Evolutionary conservation across 163 green algal genomes (phyloP), one percentile per base, ranked within the genome.

Genomic region (Scenedesmus sp.): DNA sequence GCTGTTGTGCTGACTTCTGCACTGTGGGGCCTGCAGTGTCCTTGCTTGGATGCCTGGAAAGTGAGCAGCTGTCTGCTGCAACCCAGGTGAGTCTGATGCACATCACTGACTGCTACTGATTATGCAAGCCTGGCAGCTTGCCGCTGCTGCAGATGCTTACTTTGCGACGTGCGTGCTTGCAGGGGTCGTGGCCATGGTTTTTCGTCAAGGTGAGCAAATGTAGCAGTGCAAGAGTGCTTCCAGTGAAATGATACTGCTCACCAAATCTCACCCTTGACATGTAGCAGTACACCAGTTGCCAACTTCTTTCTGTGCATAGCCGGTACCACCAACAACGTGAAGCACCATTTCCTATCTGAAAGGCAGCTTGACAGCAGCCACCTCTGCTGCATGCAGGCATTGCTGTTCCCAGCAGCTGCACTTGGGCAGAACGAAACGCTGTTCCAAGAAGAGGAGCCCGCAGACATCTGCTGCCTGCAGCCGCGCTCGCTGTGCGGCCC

Each of bases 381-480:
- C 46, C 26, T 6, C 2, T 20, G 4, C 6, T 76, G 54, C 56
- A 10, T 85, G 87, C 87, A 91, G 87, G 74, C 87, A 20, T 64
- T 59, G 13, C 64, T 91, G 12, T 91, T 76, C 46, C 87, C 87
- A 79, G 87, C 87, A 55, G 76, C 87, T 46, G 55, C 67, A 1
- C 87, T 91, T 18, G 87, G 87, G 12, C 18, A 18, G 20, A 91
- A 91, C 62, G 87, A 91, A 57, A 91, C 87, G 54, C 59, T 91
- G 57, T 91, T 82, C 67, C 87, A 91, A 23, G 74, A 81, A 52
- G 87, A 91, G n/a, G 87, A 91, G 60, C 87, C 56, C 20, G 87
- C 87, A 87, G 87, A 91, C 13, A 77, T 87, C 5, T 86, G 87
- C 87, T 91, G 87, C 60, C 57, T 91, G 60, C 87, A 91, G 60